Evolutionary conservation across 192 early-diverging fungal species (phyloP).

Genomic region (Backusella mclennaniae): DNA sequence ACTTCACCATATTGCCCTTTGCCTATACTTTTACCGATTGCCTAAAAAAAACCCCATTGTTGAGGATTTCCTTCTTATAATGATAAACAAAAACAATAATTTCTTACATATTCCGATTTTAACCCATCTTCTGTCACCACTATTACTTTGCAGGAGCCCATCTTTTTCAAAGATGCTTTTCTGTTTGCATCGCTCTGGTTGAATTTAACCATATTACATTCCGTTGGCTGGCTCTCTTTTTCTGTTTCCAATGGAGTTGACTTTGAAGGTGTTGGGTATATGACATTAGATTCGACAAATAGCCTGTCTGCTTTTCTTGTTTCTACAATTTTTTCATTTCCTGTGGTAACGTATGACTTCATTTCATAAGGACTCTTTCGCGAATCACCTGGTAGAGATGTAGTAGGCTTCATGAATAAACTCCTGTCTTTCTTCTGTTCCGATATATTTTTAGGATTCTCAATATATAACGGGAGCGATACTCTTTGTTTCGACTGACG

Average conservation of each 20-base stretch:
- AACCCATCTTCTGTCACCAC: slow-evolving; percentile 5
- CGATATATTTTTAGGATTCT: not conserved
- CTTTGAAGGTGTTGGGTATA: slow-evolving; percentile 17
- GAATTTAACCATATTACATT: not conserved
- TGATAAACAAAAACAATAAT: too few species aligned
- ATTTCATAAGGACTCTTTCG: not conserved
- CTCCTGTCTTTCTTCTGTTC: not conserved
- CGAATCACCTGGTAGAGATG: not conserved
- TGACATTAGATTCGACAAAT: not conserved
- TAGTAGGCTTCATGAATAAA: not conserved
- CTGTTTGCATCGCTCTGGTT: not conserved
- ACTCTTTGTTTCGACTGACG: not conserved
- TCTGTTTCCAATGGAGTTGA: slow-evolving; percentile 15
- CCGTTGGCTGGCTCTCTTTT: not conserved
- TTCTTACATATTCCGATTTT: slow-evolving; percentile 5
- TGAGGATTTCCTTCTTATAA: not conserved
- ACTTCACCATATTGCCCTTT: slow-evolving; percentile 89
- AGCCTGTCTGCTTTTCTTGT: not conserved
- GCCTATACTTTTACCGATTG: slow-evolving; percentile 84
- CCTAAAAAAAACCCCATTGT: slow-evolving; percentile 27
- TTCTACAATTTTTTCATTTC: not conserved
- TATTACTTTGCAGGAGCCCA: not conserved
- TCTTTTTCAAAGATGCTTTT: slow-evolving; percentile 11
- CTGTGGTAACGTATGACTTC: not conserved
- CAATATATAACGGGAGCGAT: not conserved